Percentiles rank a stretch among this genome's conserved stretches.
Evolutionary conservation across 441 rosid species (phyloP).

Genomic region (Croton setiger): DNA sequence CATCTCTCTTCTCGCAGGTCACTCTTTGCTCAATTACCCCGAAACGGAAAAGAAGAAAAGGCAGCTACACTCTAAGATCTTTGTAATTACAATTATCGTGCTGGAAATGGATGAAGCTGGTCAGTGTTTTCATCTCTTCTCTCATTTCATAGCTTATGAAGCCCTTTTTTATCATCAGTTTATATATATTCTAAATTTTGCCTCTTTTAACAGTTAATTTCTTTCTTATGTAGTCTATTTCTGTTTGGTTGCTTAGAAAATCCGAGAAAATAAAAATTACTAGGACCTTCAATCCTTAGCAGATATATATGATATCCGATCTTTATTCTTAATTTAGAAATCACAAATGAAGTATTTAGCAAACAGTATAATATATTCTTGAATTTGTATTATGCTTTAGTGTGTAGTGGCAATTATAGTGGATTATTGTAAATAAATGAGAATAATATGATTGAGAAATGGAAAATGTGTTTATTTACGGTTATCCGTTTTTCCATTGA

Average conservation of each 20-base stretch:
- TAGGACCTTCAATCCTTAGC: not conserved
- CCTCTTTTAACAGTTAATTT: not conserved
- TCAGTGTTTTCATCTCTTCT: conserved; percentile 15
- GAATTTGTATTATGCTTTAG: not conserved
- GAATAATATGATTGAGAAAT: no score
- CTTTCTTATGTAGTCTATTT: not conserved
- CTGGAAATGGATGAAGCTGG: conserved; percentile 39
- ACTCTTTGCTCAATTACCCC: not conserved
- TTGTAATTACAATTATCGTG: conserved; percentile 9
- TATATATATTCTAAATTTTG: not conserved
- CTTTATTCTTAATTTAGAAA: not conserved
- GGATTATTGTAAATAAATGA: not conserved
- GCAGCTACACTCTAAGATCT: conserved; percentile 12
- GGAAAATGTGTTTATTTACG: not conserved
- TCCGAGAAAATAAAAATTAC: not conserved
- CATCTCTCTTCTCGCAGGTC: not conserved
- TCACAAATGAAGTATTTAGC: no score
- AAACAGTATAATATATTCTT: no score
- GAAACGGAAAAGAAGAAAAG: not conserved
- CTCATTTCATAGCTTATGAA: not conserved
- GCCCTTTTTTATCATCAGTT: not conserved
- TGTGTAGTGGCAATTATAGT: not conserved
- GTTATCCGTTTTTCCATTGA: not conserved
- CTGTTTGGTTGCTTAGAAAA: conserved; percentile 3
- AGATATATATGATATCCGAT: not conserved